phyloP scores from a whole-genome alignment of 2,329 filamentous ascomycete species.

The Xylariomycetidae sp. region DNA sequence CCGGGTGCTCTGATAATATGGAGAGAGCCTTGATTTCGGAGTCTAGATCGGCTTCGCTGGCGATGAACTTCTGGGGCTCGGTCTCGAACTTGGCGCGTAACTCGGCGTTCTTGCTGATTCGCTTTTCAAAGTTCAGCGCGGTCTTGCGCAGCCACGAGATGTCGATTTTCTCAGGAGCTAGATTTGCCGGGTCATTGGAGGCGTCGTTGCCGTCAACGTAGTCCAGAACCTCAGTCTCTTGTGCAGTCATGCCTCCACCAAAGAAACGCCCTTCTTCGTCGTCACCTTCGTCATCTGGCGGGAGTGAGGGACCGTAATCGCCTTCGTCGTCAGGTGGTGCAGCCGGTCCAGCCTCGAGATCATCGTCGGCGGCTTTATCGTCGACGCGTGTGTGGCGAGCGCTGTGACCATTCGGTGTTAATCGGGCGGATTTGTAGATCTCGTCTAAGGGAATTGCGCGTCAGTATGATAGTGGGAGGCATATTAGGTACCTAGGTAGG shows the following conservation, averaged over 20 bases:
- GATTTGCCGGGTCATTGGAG: constrained; percentile 29
- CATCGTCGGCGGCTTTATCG: constrained; percentile 33
- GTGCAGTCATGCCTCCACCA: constrained; percentile 78
- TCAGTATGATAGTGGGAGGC: constrained; percentile 2
- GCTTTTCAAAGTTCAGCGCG: constrained; percentile 81
- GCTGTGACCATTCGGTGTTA: constrained; percentile 37
- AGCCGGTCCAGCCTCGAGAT: constrained; percentile 45
- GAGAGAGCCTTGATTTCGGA: constrained; percentile 81
- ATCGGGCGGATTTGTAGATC: constrained; percentile 59
- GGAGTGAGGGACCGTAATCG: constrained; percentile 23
- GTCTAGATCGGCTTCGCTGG: constrained; percentile 76
- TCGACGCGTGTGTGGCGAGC: constrained; percentile 43
- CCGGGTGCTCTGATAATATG: constrained; percentile 80
- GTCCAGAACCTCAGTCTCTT: constrained; percentile 80
- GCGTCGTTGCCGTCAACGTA: constrained; percentile 62
- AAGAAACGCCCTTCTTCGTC: constrained; percentile 96
- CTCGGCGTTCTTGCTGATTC: constrained; percentile 86
- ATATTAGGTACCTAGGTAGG: too few relatives aligned
- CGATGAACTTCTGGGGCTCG: constrained; percentile 26
- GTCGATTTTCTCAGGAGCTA: constrained; percentile 71
- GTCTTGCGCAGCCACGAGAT: constrained; percentile 76
- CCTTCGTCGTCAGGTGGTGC: constrained; percentile 43
- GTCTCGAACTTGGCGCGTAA: constrained; percentile 56
- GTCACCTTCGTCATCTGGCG: constrained; percentile 40
- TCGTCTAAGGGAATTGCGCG: constrained; percentile 39